Conservation (phyloP, 345 rosid genomes). For the Salix purpurea region DNA sequence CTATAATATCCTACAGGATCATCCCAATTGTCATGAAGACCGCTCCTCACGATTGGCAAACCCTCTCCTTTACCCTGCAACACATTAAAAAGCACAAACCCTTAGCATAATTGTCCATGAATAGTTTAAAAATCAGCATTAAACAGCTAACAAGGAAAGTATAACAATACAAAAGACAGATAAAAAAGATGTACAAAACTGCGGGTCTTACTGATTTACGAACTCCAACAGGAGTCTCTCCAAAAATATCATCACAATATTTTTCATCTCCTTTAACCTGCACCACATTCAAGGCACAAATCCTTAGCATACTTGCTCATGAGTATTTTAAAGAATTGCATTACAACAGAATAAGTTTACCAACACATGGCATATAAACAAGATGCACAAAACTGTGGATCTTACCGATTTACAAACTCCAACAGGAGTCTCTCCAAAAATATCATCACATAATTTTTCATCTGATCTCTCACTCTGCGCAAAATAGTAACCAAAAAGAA, state of each 20-base stretch:
- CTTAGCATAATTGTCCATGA: not conserved
- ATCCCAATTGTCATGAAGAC: conserved; percentile 98
- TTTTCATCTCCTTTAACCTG: conserved; percentile 34
- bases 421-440: conserved; percentile 92
- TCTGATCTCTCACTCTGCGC: conserved; percentile 82
- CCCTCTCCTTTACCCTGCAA: conserved; percentile 70
- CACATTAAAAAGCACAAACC: conserved; percentile 7
- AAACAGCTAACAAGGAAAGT: not conserved
- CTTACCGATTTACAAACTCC: conserved; percentile 60
- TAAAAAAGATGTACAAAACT: not conserved
- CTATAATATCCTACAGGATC: conserved; percentile 97
- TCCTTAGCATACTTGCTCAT: conserved; percentile 3
- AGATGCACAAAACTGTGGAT: not conserved
- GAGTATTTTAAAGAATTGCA: not conserved
- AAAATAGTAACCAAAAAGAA: conserved; percentile 13
- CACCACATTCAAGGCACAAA: conserved; percentile 13
- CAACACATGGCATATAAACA: not conserved
- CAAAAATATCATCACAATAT: conserved; percentile 91
- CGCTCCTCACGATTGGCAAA: conserved; percentile 65
- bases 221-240: conserved; percentile 81
- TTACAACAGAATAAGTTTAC: too few relatives aligned
- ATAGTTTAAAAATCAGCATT: not conserved
- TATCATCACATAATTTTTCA: conserved; percentile 81
- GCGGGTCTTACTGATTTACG: conserved; percentile 49
- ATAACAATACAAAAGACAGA: not conserved